Conservation (phyloP, 768 basidiomycete genomes). For the Pleurotus tuoliensis region DNA sequence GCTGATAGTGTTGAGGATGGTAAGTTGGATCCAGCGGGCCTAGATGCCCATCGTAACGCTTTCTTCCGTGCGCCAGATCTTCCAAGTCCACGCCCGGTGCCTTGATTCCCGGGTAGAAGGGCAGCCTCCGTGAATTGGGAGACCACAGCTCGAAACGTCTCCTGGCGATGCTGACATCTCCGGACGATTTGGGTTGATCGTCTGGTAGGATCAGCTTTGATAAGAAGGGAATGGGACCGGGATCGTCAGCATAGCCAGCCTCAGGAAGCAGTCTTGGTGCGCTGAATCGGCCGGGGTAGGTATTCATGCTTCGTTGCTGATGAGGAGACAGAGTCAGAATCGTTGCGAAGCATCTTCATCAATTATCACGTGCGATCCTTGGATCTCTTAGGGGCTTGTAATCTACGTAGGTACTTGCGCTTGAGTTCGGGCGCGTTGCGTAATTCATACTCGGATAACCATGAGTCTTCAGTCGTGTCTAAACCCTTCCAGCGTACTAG, state of each 20-base stretch:
- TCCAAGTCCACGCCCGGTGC: background rate
- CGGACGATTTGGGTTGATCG: background rate
- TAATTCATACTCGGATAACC: background rate
- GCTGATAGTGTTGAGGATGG: background rate
- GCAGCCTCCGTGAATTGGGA: background rate
- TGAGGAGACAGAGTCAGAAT: background rate
- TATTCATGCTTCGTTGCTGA: background rate
- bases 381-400: background rate
- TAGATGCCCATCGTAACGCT: conserved; percentile 2
- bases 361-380: background rate
- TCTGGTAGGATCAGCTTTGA: background rate
- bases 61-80: background rate
- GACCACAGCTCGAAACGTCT: background rate
- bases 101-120: background rate
- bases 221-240: background rate
- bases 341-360: background rate
- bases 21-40: background rate
- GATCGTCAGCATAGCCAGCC: background rate
- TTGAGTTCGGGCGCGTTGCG: background rate
- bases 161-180: too few species aligned
- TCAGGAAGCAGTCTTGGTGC: too few species aligned
- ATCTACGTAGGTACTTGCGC: background rate
- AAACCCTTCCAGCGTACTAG: background rate
- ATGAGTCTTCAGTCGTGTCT: background rate
- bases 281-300: too few species aligned